Evolutionary conservation across 148 eudicot genomes (phyloP).

Genomic region (Spergularia bocconei): DNA sequence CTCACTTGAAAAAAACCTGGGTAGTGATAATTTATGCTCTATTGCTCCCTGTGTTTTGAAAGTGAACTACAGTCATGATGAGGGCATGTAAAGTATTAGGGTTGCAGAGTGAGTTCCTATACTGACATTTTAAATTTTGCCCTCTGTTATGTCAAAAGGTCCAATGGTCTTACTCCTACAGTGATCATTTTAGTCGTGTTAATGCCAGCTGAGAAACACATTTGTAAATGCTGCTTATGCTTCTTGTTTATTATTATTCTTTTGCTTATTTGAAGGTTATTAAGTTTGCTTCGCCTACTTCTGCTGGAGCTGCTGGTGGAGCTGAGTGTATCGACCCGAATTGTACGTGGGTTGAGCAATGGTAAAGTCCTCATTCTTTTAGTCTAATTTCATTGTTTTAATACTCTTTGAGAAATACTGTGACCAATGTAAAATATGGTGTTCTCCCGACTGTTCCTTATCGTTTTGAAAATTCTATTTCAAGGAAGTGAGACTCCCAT

Average conservation of each 20-base stretch:
- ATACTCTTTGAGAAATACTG: not conserved
- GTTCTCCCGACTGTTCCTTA: not conserved
- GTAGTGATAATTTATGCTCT: no score
- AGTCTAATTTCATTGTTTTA: not conserved
- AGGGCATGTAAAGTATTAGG: not conserved
- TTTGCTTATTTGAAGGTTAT: slow-evolving; percentile 39
- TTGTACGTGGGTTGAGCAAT: slow-evolving; percentile 52
- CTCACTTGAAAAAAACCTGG: not conserved
- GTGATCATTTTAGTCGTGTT: not conserved
- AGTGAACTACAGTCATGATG: not conserved
- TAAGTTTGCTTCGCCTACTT: slow-evolving; percentile 46
- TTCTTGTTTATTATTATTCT: not conserved
- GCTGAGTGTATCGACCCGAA: slow-evolving; percentile 52
- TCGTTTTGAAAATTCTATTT: not conserved
- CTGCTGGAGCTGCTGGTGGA: slow-evolving; percentile 58
- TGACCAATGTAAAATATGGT: no score
- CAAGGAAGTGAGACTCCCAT: not conserved
- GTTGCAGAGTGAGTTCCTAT: not conserved
- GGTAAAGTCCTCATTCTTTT: slow-evolving; percentile 27
- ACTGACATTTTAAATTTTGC: not conserved
- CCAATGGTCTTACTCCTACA: not conserved
- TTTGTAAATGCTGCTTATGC: not conserved
- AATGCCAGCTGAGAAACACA: not conserved
- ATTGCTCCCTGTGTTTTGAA: no score
- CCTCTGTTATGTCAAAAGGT: not conserved